Percentiles rank a stretch among this genome's conserved stretches.
phyloP scores from a whole-genome alignment of 331 rosid species.

The Erythrophleum ivorense region DNA sequence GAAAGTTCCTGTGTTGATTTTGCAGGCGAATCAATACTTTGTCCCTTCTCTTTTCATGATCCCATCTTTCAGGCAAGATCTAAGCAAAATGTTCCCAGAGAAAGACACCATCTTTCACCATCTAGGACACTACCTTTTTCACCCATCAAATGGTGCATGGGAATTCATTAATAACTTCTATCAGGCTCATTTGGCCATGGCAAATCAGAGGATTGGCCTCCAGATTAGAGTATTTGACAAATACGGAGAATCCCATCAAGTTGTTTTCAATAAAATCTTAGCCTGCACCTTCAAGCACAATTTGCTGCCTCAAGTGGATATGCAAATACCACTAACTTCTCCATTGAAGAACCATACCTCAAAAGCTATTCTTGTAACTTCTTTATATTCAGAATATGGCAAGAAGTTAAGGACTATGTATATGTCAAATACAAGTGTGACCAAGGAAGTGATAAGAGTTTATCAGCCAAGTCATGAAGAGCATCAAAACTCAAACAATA shows the following conservation, averaged over 20 bases:
- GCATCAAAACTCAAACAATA: neutral
- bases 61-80: neutral
- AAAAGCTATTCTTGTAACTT: neutral
- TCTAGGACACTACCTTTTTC: neutral
- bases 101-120: neutral
- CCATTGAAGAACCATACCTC: neutral
- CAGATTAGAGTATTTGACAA: neutral
- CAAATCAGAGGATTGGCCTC: neutral
- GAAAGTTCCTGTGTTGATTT: neutral
- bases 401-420: neutral
- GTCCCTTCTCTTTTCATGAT: neutral
- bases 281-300: neutral
- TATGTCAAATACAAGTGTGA: neutral
- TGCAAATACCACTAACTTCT: neutral
- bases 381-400: slow-evolving; percentile 21
- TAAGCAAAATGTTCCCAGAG: neutral
- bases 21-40: neutral
- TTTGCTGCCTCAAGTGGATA: neutral
- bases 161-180: neutral
- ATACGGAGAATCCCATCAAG: neutral
- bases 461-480: neutral
- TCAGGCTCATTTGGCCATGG: neutral
- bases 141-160: neutral
- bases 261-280: neutral
- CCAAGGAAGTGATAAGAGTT: neutral